phyloP scores from a whole-genome alignment of 2,329 filamentous ascomycete species.

The Cladosporium sp. region DNA sequence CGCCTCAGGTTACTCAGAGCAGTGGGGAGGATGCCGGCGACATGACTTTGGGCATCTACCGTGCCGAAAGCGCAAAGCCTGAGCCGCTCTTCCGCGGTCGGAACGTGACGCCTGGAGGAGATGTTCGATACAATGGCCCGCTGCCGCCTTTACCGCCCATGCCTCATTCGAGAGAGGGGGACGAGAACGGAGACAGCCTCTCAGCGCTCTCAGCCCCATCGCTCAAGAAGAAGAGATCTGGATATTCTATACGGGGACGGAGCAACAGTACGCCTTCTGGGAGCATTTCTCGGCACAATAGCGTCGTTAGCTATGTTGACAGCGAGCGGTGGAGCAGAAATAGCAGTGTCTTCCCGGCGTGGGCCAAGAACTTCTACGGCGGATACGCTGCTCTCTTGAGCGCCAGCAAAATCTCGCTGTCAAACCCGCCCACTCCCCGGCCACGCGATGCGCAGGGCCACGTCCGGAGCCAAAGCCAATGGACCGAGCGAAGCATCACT shows the following conservation, averaged over 20 bases:
- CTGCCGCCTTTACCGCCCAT: slow-evolving; percentile 27
- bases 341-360: slow-evolving; percentile 30
- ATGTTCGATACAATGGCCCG: slow-evolving; percentile 24
- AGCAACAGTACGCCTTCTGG: slow-evolving; percentile 27
- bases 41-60: slow-evolving; percentile 26
- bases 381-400: slow-evolving; percentile 22
- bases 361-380: slow-evolving; percentile 32
- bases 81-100: slow-evolving; percentile 27
- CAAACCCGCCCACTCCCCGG: slow-evolving; percentile 16
- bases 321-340: slow-evolving; percentile 24
- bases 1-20: slow-evolving; percentile 13
- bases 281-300: slow-evolving; percentile 24
- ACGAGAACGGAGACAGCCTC: slow-evolving; percentile 30
- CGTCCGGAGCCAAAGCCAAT: slow-evolving; percentile 21
- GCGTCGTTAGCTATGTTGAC: slow-evolving; percentile 24
- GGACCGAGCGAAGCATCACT: slow-evolving; percentile 28
- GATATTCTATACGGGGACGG: slow-evolving; percentile 26
- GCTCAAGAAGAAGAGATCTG: slow-evolving; percentile 29
- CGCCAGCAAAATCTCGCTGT: slow-evolving; percentile 25
- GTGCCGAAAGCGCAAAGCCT: slow-evolving; percentile 28
- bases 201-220: slow-evolving; percentile 27
- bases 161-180: slow-evolving; percentile 17
- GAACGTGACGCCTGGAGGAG: slow-evolving; percentile 5
- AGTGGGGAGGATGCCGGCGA: slow-evolving; percentile 22
- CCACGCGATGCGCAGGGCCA: slow-evolving; percentile 14